phyloP scores from a whole-genome alignment of 805 yeast genomes.

The Myxozyma geophila region DNA sequence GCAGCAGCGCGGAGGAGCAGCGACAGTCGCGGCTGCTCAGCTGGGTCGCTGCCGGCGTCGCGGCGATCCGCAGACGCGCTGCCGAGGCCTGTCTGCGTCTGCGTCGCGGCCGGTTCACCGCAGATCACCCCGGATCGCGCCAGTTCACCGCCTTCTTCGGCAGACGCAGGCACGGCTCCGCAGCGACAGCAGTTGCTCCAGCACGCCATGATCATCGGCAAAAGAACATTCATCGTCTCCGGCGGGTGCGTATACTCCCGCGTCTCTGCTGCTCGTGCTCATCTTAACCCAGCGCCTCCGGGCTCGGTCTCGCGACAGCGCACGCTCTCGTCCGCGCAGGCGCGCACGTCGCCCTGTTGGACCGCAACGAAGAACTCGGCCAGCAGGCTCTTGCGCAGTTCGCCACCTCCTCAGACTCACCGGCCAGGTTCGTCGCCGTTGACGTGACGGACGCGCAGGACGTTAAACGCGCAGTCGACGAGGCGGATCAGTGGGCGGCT shows the following conservation, averaged over 20 bases:
- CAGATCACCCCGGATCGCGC: too few relatives aligned
- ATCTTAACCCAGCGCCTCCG: conserved; percentile 20
- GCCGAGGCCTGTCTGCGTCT: too few relatives aligned
- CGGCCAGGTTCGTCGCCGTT: conserved; percentile 9
- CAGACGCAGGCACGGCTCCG: too few relatives aligned
- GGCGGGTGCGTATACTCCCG: conserved; percentile 27
- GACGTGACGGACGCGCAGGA: conserved; percentile 23
- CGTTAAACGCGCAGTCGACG: conserved; percentile 21
- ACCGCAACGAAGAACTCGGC: conserved; percentile 19
- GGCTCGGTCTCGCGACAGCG: conserved; percentile 32
- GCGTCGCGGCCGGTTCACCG: too few relatives aligned
- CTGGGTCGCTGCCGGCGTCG: too few relatives aligned
- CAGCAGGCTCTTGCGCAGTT: background rate
- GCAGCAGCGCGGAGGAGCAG: too few relatives aligned
- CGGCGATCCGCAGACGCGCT: too few relatives aligned
- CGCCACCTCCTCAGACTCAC: background rate
- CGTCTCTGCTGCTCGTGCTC: background rate
- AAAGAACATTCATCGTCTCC: conserved; percentile 22
- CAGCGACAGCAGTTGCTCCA: background rate
- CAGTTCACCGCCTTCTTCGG: too few relatives aligned
- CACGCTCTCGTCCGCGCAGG: conserved; percentile 14
- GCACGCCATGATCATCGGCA: conserved; percentile 16
- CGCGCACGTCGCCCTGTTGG: conserved; percentile 29
- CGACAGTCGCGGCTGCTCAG: too few relatives aligned
- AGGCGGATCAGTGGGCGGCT: conserved; percentile 22